phyloP scores from a whole-genome alignment of 2,329 filamentous ascomycete genomes.

The Fusarium sp. region DNA sequence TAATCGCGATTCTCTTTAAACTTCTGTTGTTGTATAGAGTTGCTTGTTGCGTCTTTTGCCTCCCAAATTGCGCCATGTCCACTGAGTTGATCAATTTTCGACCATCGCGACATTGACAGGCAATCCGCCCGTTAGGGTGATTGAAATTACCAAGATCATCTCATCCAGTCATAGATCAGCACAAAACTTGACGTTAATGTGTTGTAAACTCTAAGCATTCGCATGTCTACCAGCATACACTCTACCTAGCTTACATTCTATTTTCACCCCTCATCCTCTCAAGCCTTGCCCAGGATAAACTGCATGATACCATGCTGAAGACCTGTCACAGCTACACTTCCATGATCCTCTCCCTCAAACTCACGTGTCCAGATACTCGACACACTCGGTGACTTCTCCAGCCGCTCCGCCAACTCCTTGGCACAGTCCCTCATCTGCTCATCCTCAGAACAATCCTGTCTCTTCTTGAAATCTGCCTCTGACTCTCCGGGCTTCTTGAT shows the following conservation, averaged over 20 bases:
- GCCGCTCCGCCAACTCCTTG: constrained; percentile 28
- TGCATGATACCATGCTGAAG: constrained; percentile 41
- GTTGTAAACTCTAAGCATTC: neutral
- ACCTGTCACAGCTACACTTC: constrained; percentile 36
- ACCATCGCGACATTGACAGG: neutral
- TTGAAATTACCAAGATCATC: too few relatives aligned
- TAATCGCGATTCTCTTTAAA: neutral
- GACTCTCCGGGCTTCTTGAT: constrained; percentile 45
- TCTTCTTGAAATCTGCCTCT: constrained; percentile 46
- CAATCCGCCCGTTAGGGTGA: too few relatives aligned
- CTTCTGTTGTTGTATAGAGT: neutral
- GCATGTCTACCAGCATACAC: neutral
- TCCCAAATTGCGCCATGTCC: neutral
- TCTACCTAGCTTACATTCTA: neutral
- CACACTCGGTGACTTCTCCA: constrained; percentile 33
- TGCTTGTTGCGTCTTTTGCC: neutral
- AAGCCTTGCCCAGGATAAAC: constrained; percentile 35
- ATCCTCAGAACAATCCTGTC: constrained; percentile 42
- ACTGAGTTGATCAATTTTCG: neutral
- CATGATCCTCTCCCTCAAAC: constrained; percentile 46
- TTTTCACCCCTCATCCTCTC: neutral
- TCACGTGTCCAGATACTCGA: constrained; percentile 39
- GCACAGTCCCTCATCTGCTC: constrained; percentile 40
- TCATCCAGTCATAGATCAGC: neutral
- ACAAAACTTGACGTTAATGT: neutral